A percentile compares a stretch with the other conserved stretches of the same genome.
Conservation (phyloP, 108 stramenopile genomes). For the Craspedostauros australis region DNA sequence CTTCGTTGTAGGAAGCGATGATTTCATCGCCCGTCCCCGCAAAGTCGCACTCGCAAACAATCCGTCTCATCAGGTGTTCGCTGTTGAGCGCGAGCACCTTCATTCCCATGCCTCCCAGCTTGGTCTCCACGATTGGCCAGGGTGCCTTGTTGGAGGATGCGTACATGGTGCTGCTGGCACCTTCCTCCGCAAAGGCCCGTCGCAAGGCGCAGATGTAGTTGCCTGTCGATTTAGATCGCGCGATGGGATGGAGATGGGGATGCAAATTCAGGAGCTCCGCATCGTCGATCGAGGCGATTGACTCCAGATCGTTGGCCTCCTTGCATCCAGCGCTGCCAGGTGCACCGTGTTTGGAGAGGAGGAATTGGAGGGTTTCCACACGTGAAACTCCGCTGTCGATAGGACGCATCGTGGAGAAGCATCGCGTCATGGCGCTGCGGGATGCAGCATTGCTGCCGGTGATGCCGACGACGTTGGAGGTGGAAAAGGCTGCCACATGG, state of each 20-base stretch:
- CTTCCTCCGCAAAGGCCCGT: slow-evolving; percentile 60
- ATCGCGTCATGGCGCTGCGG: no score
- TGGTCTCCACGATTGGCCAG: slow-evolving; percentile 76
- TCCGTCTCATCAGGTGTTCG: slow-evolving; percentile 77
- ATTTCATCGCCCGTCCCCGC: slow-evolving; percentile 25
- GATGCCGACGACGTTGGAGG: no score
- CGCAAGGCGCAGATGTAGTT: slow-evolving; percentile 71
- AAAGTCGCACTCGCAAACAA: slow-evolving; percentile 66
- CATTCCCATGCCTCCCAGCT: slow-evolving; percentile 53
- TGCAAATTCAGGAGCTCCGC: slow-evolving; percentile 35
- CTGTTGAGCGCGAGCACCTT: slow-evolving; percentile 58
- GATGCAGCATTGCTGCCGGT: no score
- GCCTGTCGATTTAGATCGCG: slow-evolving; percentile 43
- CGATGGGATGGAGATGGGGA: slow-evolving; percentile 64
- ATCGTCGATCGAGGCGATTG: slow-evolving; percentile 11
- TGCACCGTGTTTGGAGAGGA: slow-evolving; percentile 63
- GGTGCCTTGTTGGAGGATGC: slow-evolving; percentile 47
- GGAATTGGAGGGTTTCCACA: slow-evolving; percentile 50
- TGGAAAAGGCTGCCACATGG: no score
- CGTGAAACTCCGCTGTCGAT: slow-evolving; percentile 49
- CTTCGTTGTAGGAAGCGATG: slow-evolving; percentile 63
- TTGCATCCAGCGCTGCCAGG: slow-evolving; percentile 63
- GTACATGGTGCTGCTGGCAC: slow-evolving; percentile 14
- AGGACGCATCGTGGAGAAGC: no score
- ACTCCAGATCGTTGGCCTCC: slow-evolving; percentile 43